A percentile compares a stretch with the other conserved stretches of the same genome.
These are phyloP conservation scores for Leishmania tropica DNA, from an alignment of 208 protist species.

Conservation along the genomic window DNA sequence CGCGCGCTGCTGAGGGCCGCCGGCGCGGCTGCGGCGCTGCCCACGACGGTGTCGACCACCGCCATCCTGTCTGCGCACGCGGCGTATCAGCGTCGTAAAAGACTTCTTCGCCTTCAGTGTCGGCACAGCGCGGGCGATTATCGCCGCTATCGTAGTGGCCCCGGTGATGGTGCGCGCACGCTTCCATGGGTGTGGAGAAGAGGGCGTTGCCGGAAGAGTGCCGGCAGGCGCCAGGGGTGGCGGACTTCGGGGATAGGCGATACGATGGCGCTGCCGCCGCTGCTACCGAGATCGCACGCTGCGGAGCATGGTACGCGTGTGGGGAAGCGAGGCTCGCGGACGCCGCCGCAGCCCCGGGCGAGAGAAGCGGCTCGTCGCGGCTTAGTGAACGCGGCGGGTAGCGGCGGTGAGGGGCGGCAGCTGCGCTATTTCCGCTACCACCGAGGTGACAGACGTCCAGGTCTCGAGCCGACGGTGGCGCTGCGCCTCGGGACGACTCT, in stretches of 20 bases:
- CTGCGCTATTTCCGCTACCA: neutral
- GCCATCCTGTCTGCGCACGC: neutral
- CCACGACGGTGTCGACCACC: neutral
- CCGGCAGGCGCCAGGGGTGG: neutral
- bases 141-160: neutral
- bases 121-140: neutral
- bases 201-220: neutral
- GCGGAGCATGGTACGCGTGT: slow-evolving; percentile 6
- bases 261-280: neutral
- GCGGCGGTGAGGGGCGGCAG: neutral
- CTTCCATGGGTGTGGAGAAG: neutral
- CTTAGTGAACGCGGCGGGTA: slow-evolving; percentile 21
- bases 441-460: neutral
- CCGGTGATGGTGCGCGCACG: neutral
- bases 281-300: slow-evolving; percentile 14
- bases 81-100: slow-evolving; percentile 8
- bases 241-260: neutral
- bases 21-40: neutral
- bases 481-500: neutral
- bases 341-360: neutral
- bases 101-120: slow-evolving; percentile 3
- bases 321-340: neutral
- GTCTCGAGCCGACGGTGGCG: neutral
- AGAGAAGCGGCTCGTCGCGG: slow-evolving; percentile 20
- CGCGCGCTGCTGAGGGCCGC: neutral